Base-by-base conservation (phyloP, 2,329 filamentous ascomycete species). In the Aspergillus brasiliensis region DNA sequence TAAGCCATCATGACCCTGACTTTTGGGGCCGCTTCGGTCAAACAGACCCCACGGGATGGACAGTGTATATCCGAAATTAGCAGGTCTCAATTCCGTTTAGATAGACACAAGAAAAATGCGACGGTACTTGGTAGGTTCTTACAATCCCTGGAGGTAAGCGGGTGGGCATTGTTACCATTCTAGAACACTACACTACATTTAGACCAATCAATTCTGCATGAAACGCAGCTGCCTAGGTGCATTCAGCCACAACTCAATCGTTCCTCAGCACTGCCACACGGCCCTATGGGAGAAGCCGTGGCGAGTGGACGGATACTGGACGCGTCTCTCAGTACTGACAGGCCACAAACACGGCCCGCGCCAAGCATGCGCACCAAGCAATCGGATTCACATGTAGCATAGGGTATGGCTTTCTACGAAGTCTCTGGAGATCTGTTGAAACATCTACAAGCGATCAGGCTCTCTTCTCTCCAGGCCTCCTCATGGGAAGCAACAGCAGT, bases 391-490 rank as follows among this genome's bases (percentile, higher is more conserved):
- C 11, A 34, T 34, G 31, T 2, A 34, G 10, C 31, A 15, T 10
- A 11, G 5, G 6, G 4, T 11, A 13, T 13, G 11, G 5, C 10
- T 25, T 31, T 3, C n/a, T n/a, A n/a, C n/a, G n/a, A n/a, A n/a
- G n/a, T n/a, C n/a, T n/a, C n/a, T n/a, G n/a, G n/a, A n/a, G n/a
- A n/a, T n/a, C n/a, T n/a, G n/a, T n/a, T n/a, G n/a, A n/a, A n/a
- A n/a, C n/a, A n/a, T 31, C 28, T 25, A 51, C 21, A 42, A 2
- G 17, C 8, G 11, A 51, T n/a, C 25, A 58, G 38, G 4, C 25
- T 64, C 73, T 71, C 74, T 75, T 75, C 74, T 75, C 74, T 65
- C 75, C 70, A 71, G 67, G 68, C 74, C 65, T 73, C 72, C 75
- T 55, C 73, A 61, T 61, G 71, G 73, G 71, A 67, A 60, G 57